Conservation (phyloP, 1,284 basidiomycete genomes). For the Apiotrichum gamsii region DNA sequence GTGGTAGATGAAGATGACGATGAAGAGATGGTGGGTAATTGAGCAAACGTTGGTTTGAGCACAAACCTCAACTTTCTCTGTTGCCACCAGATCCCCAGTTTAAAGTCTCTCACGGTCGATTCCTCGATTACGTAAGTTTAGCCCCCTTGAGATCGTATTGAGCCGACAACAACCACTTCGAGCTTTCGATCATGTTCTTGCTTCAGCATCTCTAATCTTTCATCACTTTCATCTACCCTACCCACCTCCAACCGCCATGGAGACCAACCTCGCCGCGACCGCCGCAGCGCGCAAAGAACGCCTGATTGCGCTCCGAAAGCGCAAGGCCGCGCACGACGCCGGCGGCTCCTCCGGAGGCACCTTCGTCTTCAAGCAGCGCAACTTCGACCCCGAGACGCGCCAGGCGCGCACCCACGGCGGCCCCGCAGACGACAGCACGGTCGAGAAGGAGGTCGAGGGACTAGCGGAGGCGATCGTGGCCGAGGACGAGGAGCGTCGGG, state of each 20-base stretch:
- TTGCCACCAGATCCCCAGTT: conserved; percentile 5
- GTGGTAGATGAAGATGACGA: background rate
- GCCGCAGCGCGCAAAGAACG: conserved; percentile 81
- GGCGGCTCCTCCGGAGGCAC: conserved; percentile 37
- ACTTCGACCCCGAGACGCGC: conserved; percentile 80
- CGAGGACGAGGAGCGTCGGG: conserved; percentile 75
- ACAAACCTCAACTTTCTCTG: conserved; percentile 14
- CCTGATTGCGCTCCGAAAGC: conserved; percentile 68
- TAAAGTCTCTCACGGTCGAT: conserved; percentile 30
- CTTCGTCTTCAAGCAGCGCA: conserved; percentile 63
- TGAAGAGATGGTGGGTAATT: background rate
- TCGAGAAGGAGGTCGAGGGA: conserved; percentile 78
- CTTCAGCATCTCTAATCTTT: background rate
- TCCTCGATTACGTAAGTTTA: too few species aligned
- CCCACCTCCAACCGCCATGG: conserved; percentile 23
- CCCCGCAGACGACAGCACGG: conserved; percentile 63
- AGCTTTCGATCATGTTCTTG: background rate
- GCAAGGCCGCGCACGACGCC: conserved; percentile 60
- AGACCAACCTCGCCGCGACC: conserved; percentile 74
- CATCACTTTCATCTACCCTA: background rate
- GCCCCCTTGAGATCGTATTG: too few species aligned
- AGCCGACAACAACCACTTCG: background rate
- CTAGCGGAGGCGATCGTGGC: conserved; percentile 74
- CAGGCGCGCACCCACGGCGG: conserved; percentile 60
- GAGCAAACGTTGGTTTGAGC: too few species aligned